Evolutionary conservation across 768 basidiomycete species (phyloP), one percentile per base, ranked within the genome.

Genomic region (Leccinellum luteum): DNA sequence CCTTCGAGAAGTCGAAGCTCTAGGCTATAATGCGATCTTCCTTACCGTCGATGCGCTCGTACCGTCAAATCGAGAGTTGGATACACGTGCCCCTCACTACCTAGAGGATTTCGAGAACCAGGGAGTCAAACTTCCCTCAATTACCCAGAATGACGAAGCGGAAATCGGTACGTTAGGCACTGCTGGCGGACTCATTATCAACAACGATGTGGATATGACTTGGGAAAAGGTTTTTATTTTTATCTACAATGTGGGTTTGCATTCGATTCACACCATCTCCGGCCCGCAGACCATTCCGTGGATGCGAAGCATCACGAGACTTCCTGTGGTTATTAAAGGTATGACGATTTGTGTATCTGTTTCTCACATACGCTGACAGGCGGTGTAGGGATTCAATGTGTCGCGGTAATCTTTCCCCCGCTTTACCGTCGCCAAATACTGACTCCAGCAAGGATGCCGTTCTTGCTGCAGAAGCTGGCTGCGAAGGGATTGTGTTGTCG

Each of bases 1-100:
- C 28, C 80, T 97, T 15, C 78, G 80, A 48, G 85, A 90, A 51
- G 82, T 92, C 21, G 87, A 89, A 57, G 68, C 71, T 30, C 73
- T 90, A 4, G 92, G 92, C 0, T 95, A 89, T 73, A 92, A 87
- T 49, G 93, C 90, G 1, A 90, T 98, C 57, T 92, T 92, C 70
- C 77, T 98, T 54, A 97, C 94, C 2, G 94, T 96, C 3, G 94
- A 98, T 72, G 90, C 92, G 0, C 78, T 91, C n/a, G 84, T 89
- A 41, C 78, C 87, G 2, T 88, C 90, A 9, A 94, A 93, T 63
- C 81, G 93, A 48, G 91, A 93, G 71, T 75, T 79, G 55, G 91
- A 93, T 64, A 83, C 84, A 43, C 80, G 83, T 54, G 82, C 79
- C 57, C 81, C 84, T 12, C 87, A 77, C 66, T 76, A 75, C 52